Conservation (phyloP, 345 rosid species). For the Leavenworthia alabamica region DNA sequence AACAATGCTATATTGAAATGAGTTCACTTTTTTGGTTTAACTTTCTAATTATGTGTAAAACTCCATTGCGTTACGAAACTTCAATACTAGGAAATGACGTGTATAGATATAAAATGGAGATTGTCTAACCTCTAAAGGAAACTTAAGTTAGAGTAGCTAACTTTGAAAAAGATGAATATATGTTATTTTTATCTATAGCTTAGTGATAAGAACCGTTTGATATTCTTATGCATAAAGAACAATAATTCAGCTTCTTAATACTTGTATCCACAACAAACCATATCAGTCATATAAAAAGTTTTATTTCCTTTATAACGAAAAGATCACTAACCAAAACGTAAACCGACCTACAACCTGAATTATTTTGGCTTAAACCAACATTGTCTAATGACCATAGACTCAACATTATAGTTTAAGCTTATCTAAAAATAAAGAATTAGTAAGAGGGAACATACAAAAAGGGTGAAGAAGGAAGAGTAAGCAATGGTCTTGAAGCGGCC, state of each 20-base stretch:
- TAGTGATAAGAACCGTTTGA: slow-evolving; percentile 2
- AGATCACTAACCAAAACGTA: neutral
- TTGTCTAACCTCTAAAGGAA: neutral
- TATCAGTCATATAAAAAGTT: neutral
- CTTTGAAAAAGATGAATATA: neutral
- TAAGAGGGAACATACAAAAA: slow-evolving; percentile 41
- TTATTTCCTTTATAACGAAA: neutral
- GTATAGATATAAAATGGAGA: neutral
- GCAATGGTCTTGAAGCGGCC: slow-evolving; percentile 58
- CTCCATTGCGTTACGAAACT: slow-evolving; percentile 1
- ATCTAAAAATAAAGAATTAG: neutral
- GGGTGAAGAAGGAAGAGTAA: slow-evolving; percentile 39
- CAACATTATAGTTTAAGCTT: neutral
- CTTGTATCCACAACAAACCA: neutral
- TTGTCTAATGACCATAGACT: neutral
- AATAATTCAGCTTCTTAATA: neutral
- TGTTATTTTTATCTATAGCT: slow-evolving; percentile 3
- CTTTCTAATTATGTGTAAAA: neutral
- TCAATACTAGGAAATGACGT: slow-evolving; percentile 4
- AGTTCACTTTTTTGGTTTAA: neutral
- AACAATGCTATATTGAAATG: neutral
- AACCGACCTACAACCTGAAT: neutral
- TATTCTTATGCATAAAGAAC: neutral
- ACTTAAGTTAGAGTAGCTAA: neutral
- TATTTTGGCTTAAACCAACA: neutral